These are phyloP conservation scores for Globisporangium acanthophoron DNA, from an alignment of 352 stramenopile species.

Conservation along the genomic window DNA sequence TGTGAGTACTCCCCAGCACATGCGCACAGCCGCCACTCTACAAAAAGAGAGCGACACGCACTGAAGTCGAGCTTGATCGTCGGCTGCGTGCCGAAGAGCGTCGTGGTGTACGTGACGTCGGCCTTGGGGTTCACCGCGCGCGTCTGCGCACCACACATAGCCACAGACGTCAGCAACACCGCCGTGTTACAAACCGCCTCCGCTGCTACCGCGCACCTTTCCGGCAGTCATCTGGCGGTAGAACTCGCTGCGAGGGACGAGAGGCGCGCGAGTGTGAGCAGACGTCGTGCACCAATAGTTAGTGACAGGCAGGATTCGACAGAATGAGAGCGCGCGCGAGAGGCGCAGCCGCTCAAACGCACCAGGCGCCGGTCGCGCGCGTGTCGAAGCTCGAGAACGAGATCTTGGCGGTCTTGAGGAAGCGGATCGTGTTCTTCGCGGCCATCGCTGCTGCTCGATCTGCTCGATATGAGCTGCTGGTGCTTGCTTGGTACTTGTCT, in stretches of 20 bases:
- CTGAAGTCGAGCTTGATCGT: slow-evolving; percentile 82
- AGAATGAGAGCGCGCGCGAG: background rate
- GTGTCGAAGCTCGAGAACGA: slow-evolving; percentile 83
- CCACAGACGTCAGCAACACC: background rate
- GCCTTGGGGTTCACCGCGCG: slow-evolving; percentile 77
- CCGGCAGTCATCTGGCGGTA: slow-evolving; percentile 75
- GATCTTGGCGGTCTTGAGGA: slow-evolving; percentile 81
- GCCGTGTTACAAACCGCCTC: too few species aligned
- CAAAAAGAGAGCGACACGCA: slow-evolving; percentile 21
- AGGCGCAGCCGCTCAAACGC: slow-evolving; percentile 3
- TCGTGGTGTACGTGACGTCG: slow-evolving; percentile 54
- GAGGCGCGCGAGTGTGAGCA: background rate
- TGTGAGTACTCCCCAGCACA: too few species aligned
- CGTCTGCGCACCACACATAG: slow-evolving; percentile 31
- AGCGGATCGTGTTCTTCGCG: slow-evolving; percentile 78
- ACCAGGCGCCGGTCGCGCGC: slow-evolving; percentile 72
- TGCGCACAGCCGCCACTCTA: background rate
- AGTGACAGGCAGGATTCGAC: too few species aligned
- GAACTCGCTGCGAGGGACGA: slow-evolving; percentile 53
- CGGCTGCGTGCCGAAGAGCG: slow-evolving; percentile 45
- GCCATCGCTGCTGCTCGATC: slow-evolving; percentile 38
- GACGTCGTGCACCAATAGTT: too few species aligned
- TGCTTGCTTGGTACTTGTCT: slow-evolving; percentile 9
- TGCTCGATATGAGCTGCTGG: background rate
- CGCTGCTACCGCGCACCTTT: slow-evolving; percentile 37